phyloP scores from a whole-genome alignment of 768 basidiomycete species.

The Punctularia strigosozonata region DNA sequence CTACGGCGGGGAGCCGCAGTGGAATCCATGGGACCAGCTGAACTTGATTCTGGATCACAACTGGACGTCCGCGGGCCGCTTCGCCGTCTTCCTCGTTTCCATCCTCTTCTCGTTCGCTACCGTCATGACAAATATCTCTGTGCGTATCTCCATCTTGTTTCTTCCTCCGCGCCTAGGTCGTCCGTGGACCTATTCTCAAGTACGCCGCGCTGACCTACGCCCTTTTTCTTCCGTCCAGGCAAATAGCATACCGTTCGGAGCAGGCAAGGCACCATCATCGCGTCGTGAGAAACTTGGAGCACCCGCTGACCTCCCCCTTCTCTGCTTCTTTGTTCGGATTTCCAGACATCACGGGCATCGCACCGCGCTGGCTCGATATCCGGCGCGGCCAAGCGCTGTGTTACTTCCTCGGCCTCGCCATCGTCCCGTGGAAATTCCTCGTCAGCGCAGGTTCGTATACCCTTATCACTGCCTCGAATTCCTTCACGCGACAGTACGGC shows the following conservation, averaged over 20 bases:
- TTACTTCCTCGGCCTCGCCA: constrained; percentile 12
- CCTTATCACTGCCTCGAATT: too few relatives aligned
- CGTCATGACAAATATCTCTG: neutral
- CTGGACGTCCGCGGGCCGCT: constrained; percentile 12
- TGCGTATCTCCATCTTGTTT: too few relatives aligned
- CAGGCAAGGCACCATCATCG: too few relatives aligned
- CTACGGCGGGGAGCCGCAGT: neutral
- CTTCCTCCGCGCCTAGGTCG: too few relatives aligned
- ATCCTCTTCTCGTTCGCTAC: neutral
- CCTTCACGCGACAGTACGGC: too few relatives aligned
- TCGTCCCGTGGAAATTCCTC: constrained; percentile 14
- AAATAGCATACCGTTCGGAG: neutral
- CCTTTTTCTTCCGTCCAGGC: too few relatives aligned
- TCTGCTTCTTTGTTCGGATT: too few relatives aligned
- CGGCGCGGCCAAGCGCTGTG: constrained; percentile 13
- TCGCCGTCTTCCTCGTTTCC: constrained; percentile 11
- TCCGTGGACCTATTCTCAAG: too few relatives aligned
- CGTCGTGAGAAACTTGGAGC: too few relatives aligned
- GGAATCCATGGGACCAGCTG: constrained; percentile 11
- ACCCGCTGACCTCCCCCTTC: too few relatives aligned
- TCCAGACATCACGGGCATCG: constrained; percentile 13
- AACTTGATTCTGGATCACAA: constrained; percentile 9
- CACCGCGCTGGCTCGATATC: constrained; percentile 13
- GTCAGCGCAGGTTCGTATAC: too few relatives aligned
- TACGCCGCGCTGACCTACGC: too few relatives aligned